Conservation (phyloP, 2,329 filamentous ascomycete genomes). For the Fusarium chuoi region DNA sequence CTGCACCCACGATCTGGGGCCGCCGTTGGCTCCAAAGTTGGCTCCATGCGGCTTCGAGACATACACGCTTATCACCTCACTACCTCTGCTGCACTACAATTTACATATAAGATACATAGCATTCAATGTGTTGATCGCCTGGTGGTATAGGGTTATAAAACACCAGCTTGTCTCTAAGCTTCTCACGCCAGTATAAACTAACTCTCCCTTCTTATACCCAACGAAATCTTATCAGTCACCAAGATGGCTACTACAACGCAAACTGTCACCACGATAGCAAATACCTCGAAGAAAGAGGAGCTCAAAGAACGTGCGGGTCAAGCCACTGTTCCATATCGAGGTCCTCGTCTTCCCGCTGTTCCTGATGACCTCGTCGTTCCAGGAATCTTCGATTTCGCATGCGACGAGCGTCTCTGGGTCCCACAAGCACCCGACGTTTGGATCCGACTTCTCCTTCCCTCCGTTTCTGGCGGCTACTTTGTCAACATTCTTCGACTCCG, state of each 20-base stretch:
- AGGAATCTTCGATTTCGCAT: neutral
- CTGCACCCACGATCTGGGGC: neutral
- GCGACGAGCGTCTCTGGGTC: neutral
- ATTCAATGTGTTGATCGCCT: neutral
- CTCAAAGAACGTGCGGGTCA: neutral
- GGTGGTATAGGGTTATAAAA: neutral
- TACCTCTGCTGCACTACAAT: neutral
- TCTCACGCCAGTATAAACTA: neutral
- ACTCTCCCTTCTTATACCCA: neutral
- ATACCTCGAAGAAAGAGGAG: neutral
- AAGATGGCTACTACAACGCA: neutral
- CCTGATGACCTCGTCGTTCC: neutral
- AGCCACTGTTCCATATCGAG: neutral
- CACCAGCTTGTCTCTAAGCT: neutral
- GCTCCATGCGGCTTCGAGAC: neutral
- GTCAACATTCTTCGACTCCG: neutral
- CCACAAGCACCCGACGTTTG: neutral
- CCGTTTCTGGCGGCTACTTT: neutral
- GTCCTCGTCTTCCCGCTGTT: neutral
- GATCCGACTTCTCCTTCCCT: neutral
- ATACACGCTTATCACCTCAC: neutral
- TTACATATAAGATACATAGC: neutral
- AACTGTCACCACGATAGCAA: neutral
- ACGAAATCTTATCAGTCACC: neutral
- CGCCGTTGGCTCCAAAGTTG: neutral